Percentiles rank a stretch among this genome's conserved stretches.
These are phyloP conservation scores for Persicaria tinctoria DNA, from an alignment of 148 eudicot species.

Conservation along the genomic window DNA sequence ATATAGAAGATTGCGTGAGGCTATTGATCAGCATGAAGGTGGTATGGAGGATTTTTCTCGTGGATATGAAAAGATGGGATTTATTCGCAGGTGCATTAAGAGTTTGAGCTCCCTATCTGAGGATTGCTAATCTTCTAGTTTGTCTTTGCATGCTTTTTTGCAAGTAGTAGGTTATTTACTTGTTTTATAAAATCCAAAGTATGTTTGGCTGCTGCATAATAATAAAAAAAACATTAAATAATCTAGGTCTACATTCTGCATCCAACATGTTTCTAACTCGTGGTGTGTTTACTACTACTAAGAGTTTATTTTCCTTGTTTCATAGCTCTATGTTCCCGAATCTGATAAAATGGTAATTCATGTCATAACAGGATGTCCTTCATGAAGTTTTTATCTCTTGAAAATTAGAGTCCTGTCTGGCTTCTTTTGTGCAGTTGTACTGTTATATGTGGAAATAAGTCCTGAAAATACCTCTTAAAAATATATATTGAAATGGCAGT, in stretches of 20 bases:
- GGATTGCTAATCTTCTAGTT: neutral
- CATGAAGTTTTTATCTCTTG: too few relatives aligned
- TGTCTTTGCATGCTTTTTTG: neutral
- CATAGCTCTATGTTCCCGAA: neutral
- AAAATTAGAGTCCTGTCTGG: too few relatives aligned
- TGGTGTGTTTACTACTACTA: neutral
- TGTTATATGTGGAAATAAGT: too few relatives aligned
- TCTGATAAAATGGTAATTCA: neutral
- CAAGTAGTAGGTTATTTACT: neutral
- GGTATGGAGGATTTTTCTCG: conserved; percentile 89
- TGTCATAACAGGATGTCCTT: too few relatives aligned
- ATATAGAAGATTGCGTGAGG: conserved; percentile 74
- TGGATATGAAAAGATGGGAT: conserved; percentile 92
- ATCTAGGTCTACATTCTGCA: neutral
- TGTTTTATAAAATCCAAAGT: neutral
- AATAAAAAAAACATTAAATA: neutral
- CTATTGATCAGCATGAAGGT: conserved; percentile 80
- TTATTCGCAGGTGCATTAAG: conserved; percentile 55
- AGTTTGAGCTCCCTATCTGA: neutral
- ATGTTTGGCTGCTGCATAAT: neutral
- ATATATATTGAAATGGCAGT: too few relatives aligned
- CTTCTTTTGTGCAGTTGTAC: too few relatives aligned
- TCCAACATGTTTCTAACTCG: neutral
- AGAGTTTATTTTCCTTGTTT: neutral
- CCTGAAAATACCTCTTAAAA: too few relatives aligned